phyloP scores from a whole-genome alignment of 2,329 filamentous ascomycete species.

The Clonostachys rosea region DNA sequence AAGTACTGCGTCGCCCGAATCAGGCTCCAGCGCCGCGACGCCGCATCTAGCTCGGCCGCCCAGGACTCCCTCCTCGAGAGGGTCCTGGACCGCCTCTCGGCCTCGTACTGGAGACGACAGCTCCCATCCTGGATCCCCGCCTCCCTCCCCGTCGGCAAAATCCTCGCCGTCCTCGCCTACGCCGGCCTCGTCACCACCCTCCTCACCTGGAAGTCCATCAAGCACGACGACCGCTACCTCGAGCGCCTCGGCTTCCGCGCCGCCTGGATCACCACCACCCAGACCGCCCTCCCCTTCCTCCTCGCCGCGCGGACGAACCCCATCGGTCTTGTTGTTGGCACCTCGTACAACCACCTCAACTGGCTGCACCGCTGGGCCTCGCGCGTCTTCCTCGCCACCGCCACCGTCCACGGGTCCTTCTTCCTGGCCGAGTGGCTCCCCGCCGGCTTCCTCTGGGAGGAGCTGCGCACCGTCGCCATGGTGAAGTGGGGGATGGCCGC shows the following conservation, averaged over 20 bases:
- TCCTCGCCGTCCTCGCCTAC: conserved; percentile 7
- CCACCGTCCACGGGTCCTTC: conserved; percentile 15
- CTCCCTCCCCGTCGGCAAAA: conserved; percentile 7
- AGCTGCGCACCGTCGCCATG: conserved; percentile 15
- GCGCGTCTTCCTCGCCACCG: conserved; percentile 43
- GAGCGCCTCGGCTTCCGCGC: conserved; percentile 17
- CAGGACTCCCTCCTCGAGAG: neutral
- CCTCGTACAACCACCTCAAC: conserved; percentile 97
- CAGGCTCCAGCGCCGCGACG: too few species aligned
- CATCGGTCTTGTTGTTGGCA: conserved; percentile 72
- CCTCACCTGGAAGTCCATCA: conserved; percentile 14
- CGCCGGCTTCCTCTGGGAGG: conserved; percentile 15
- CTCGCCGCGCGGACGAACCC: conserved; percentile 92
- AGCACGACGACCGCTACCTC: conserved; percentile 14
- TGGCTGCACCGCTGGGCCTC: conserved; percentile 68
- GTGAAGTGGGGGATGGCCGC: conserved; percentile 15
- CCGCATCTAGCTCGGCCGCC: neutral
- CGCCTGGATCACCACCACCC: conserved; percentile 14
- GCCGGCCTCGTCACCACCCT: conserved; percentile 11
- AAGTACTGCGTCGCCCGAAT: neutral
- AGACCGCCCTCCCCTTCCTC: conserved; percentile 54
- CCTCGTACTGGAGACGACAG: too few species aligned
- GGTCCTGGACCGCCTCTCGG: neutral
- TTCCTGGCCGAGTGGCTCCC: conserved; percentile 13
- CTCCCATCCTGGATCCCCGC: too few species aligned